A percentile compares a stretch with the other conserved stretches of the same genome.
Evolutionary conservation across 768 basidiomycete species (phyloP).

Genomic region (Heimioporus sp.): DNA sequence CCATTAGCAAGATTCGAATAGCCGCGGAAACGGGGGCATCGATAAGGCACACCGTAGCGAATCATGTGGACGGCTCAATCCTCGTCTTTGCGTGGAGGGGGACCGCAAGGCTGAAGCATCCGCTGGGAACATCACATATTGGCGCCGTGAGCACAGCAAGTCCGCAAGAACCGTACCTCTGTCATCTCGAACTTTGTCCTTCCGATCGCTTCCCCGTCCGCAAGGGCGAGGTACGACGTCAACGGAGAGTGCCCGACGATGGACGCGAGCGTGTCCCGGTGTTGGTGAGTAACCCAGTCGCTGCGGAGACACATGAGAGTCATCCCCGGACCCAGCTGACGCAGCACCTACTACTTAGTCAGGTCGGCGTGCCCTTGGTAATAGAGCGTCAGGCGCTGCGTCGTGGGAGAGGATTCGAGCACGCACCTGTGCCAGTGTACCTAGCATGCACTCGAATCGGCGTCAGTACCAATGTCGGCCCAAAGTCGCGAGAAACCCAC

Average conservation of each 20-base stretch:
- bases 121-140: conserved; percentile 45
- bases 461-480: conserved; percentile 5
- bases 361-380: conserved; percentile 87
- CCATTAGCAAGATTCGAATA: too few species aligned
- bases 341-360: conserved; percentile 80
- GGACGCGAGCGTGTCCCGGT: conserved; percentile 91
- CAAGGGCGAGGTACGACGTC: conserved; percentile 84
- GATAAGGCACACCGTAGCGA: too few species aligned
- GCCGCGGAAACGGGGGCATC: too few species aligned
- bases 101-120: conserved; percentile 94
- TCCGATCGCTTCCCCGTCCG: conserved; percentile 91
- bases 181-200: conserved; percentile 92
- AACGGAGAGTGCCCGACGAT: conserved; percentile 91
- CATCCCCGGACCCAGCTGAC: neutral
- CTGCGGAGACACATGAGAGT: conserved; percentile 40
- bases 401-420: neutral
- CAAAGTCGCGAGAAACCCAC: conserved; percentile 45
- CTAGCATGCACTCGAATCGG: conserved; percentile 78
- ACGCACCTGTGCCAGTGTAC: conserved; percentile 91
- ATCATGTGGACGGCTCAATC: conserved; percentile 36
- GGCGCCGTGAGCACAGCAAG: conserved; percentile 20
- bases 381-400: neutral
- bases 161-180: conserved; percentile 55
- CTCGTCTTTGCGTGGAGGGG: conserved; percentile 87
- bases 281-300: conserved; percentile 97